These are phyloP conservation scores for Mitragyna speciosa DNA, from an alignment of 257 asterid genomes.

Conservation along the genomic window DNA sequence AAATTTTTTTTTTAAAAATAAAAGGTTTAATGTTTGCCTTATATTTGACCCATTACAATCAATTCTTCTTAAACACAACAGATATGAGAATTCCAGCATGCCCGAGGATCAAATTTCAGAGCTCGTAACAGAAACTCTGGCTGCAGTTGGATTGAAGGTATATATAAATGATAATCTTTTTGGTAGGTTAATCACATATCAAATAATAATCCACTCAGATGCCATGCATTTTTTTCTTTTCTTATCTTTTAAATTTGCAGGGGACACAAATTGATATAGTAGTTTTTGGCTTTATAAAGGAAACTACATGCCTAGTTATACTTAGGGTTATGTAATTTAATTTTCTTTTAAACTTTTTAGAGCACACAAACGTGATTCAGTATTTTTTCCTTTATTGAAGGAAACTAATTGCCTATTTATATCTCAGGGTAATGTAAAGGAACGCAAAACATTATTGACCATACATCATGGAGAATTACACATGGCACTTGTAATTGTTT, in stretches of 20 bases:
- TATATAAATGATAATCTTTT: conserved; percentile 21
- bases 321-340: neutral
- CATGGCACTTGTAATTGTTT: neutral
- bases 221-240: neutral
- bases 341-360: too few relatives aligned
- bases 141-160: conserved; percentile 99
- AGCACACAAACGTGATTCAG: neutral
- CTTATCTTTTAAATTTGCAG: neutral
- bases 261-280: neutral
- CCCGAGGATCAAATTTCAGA: conserved; percentile 73
- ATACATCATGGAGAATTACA: neutral
- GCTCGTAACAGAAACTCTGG: conserved; percentile 92
- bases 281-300: neutral
- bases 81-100: conserved; percentile 93
- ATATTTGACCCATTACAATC: conserved; percentile 1
- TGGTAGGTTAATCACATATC: neutral
- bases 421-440: neutral
- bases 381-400: neutral
- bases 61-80: conserved; percentile 28
- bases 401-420: neutral
- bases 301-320: neutral
- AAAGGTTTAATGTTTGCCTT: neutral
- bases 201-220: neutral
- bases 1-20: neutral
- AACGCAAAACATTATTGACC: conserved; percentile 2